A percentile compares a stretch with the other conserved stretches of the same genome.
phyloP scores from a whole-genome alignment of 2,329 filamentous ascomycete genomes.

The Drechslerella coelobrocha region DNA sequence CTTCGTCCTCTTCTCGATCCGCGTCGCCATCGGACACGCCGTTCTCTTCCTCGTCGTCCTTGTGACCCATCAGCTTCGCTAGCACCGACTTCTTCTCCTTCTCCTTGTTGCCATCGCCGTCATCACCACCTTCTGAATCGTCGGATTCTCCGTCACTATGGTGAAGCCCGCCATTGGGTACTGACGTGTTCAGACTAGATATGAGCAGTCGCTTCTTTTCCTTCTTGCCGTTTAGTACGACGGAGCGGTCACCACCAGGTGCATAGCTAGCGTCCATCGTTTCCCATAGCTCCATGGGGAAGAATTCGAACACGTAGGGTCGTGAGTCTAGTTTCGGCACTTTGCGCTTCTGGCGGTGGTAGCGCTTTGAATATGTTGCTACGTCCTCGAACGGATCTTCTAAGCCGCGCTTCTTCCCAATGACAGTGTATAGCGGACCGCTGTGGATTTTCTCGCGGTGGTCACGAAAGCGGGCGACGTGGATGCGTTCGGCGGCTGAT shows the following conservation, averaged over 20 bases:
- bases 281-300: conserved; percentile 53
- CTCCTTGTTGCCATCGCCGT: conserved; percentile 54
- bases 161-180: conserved; percentile 39
- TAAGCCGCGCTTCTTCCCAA: conserved; percentile 53
- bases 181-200: conserved; percentile 51
- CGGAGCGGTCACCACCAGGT: conserved; percentile 44
- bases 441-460: conserved; percentile 55
- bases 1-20: conserved; percentile 55
- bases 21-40: conserved; percentile 52
- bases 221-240: conserved; percentile 51
- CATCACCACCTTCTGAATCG: conserved; percentile 56
- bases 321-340: conserved; percentile 54
- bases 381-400: conserved; percentile 55
- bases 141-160: conserved; percentile 54
- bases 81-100: conserved; percentile 51
- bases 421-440: conserved; percentile 55
- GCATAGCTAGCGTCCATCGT: conserved; percentile 52
- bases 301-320: conserved; percentile 55
- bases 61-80: conserved; percentile 44
- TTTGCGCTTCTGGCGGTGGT: conserved; percentile 53
- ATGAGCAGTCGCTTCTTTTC: conserved; percentile 53
- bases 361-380: conserved; percentile 53
- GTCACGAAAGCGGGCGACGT: conserved; percentile 53
- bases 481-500: conserved; percentile 33
- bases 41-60: conserved; percentile 42